Conservation (phyloP, 371 early-diverging fungal species). For the Haplosporangium sp. region DNA sequence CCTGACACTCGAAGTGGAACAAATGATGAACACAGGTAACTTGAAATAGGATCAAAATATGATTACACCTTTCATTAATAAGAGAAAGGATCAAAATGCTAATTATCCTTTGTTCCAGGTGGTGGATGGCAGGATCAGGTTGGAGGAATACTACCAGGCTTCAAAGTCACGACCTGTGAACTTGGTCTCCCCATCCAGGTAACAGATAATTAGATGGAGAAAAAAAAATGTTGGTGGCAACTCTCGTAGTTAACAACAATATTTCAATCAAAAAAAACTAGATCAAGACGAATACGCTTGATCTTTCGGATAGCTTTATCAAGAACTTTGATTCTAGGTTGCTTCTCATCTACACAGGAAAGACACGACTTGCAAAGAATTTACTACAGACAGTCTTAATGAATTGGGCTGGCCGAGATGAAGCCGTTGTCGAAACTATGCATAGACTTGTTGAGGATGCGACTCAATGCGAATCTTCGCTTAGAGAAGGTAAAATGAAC, state of each 20-base stretch:
- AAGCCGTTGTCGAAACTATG: slow-evolving; percentile 42
- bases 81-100: too few relatives aligned
- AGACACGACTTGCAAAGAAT: slow-evolving; percentile 53
- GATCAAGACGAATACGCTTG: slow-evolving; percentile 24
- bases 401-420: slow-evolving; percentile 45
- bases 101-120: slow-evolving; percentile 10
- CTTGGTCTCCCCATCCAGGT: slow-evolving; percentile 37
- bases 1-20: slow-evolving; percentile 47
- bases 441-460: slow-evolving; percentile 37
- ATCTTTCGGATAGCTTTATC: slow-evolving; percentile 25
- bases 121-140: slow-evolving; percentile 57
- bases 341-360: slow-evolving; percentile 46
- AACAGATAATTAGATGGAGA: background rate
- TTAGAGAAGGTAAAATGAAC: slow-evolving; percentile 21
- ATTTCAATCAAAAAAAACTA: background rate
- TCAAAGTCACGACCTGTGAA: slow-evolving; percentile 42
- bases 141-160: slow-evolving; percentile 46
- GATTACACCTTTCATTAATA: too few relatives aligned
- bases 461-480: slow-evolving; percentile 13
- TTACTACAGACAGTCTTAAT: slow-evolving; percentile 42
- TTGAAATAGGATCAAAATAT: background rate
- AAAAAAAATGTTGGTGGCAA: background rate
- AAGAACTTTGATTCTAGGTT: slow-evolving; percentile 22
- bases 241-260: background rate
- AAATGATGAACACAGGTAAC: slow-evolving; percentile 52